Evolutionary conservation across 805 yeast genomes (phyloP), one percentile per base, ranked within the genome.

Genomic region (Ogataea corticis): DNA sequence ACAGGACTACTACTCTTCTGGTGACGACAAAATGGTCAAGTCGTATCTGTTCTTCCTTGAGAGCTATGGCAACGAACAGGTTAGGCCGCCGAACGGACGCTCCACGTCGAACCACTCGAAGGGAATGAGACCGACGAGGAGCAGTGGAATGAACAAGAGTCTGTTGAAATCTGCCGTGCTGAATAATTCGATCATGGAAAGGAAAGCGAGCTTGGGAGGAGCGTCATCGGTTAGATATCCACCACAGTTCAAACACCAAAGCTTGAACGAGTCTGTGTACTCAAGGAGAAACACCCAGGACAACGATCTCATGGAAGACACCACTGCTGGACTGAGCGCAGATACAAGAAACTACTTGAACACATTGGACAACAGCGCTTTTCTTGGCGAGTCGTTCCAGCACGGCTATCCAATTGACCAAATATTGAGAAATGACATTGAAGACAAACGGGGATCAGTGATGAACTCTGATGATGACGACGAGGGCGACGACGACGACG

Each of bases 11-110:
- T 72, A 73, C 45, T 55, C 73, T 2, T 73, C 79, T 0, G 80
- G 79, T 45, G 94, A 90, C 57, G 90, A 83, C 50, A 91, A 92
- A 62, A 91, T 92, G 97, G 80, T 88, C 67, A 88, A 88, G 56
- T 88, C 96, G 0, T 91, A 89, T 62, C 71, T 91, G 68, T 83
- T 89, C 62, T 91, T 91, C 61, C 68, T 90, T 56, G 96, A 90
- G 58, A 87, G 90, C 55, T 90, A 90, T 65, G 91, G 83, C 4
- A 71, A 71, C 44, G 66, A 74, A 23, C 68, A 64, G 1, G 56
- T 62, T 4, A 68, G 56, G 31, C 44, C 41, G 27, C 19, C 35
- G 35, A 27, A 16, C 23, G 41, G 42, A 21, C 33, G 33, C 14
- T 27, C 40, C 14, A 23, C 28, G 33, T 21, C 38, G 9, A 34